These are phyloP conservation scores for Chamaenerion angustifolium DNA, from an alignment of 345 rosid species.

Conservation along the genomic window DNA sequence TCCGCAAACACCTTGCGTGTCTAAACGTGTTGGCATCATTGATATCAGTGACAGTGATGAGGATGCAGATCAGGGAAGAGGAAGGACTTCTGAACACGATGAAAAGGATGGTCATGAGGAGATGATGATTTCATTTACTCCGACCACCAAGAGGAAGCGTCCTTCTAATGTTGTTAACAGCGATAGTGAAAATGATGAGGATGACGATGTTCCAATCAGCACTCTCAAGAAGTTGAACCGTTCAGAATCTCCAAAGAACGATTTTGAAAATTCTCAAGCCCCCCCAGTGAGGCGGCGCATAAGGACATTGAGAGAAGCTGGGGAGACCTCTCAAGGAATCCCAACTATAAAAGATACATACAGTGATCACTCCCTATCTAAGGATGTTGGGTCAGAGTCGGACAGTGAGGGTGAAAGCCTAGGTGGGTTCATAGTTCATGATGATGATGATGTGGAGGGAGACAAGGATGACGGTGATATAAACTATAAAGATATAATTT, in stretches of 20 bases:
- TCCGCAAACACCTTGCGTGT: conserved; percentile 20
- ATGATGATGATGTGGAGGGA: conserved; percentile 11
- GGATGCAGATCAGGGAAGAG: conserved; percentile 8
- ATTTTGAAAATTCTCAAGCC: conserved; percentile 3
- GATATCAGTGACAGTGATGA: conserved; percentile 41
- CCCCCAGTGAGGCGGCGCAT: conserved; percentile 25
- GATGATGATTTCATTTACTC: conserved; percentile 7
- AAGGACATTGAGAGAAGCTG: conserved; percentile 23
- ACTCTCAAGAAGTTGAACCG: conserved; percentile 23
- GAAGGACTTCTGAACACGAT: conserved; percentile 5
- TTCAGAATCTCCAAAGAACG: conserved; percentile 11
- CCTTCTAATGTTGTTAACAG: conserved; percentile 35
- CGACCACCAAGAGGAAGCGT: conserved; percentile 38
- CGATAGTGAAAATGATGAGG: conserved; percentile 44
- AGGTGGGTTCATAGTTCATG: conserved; percentile 33
- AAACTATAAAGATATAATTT: conserved; percentile 21
- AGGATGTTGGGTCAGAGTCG: conserved; percentile 20
- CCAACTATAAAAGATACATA: conserved; percentile 21
- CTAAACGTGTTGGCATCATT: conserved; percentile 17
- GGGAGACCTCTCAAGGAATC: conserved; percentile 16
- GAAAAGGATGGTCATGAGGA: conserved; percentile 9
- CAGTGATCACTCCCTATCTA: conserved; percentile 22
- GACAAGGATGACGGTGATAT: conserved; percentile 25
- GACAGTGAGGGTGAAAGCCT: conserved; percentile 40
- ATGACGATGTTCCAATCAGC: conserved; percentile 32